Base-by-base conservation (phyloP, 768 basidiomycete species). In the Tricholoma hemisulphureum region DNA sequence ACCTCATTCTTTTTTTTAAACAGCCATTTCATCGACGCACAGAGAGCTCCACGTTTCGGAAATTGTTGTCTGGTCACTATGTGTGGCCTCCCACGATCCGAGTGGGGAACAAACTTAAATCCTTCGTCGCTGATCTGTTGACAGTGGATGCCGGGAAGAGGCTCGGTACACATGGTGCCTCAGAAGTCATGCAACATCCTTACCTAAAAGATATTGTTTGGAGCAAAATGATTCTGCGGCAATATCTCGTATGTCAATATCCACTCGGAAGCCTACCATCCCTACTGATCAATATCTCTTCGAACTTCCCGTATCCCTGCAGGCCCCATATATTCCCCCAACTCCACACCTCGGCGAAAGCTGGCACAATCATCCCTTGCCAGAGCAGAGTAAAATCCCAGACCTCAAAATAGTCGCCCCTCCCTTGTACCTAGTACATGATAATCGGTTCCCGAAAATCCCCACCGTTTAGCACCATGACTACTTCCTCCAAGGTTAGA, bases 121-220 rank as follows among this genome's bases (percentile, higher is more conserved):
- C 75, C 21, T 61, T 86, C 18, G 71, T 84, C 5, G 60, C 67
- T 3, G 66, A 67, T 4, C 75, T 86, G 16, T 69, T 85, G 50
- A 68, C 66, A 0, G 59, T 71, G 2, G 65, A 79, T 34, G 65
- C 77, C 0, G 52, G 63, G 11, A 29, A 73, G 39, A 76, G 84
- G 24, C 63, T 83, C 7, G 83, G 80, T 20, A 64, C 66, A 4
- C 61, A 65, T 0, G 73, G 68, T 29, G 65, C 68, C 21, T 53
- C 63, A 2, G 71, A 77, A 21, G 72, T 83, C 7, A 66, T 66
- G 39, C 55, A 61, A 5, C 81, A 85, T 55, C 68, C 73, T 1
- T 86, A 80, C 80, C 62, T 85, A 41, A 58, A 61, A 4, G 66
- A 69, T 20, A 68, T 86, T 11, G 72, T 80, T 55, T 85, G 83